phyloP scores from a whole-genome alignment of 495 filamentous ascomycete genomes.

The Neurospora sublineolata region DNA sequence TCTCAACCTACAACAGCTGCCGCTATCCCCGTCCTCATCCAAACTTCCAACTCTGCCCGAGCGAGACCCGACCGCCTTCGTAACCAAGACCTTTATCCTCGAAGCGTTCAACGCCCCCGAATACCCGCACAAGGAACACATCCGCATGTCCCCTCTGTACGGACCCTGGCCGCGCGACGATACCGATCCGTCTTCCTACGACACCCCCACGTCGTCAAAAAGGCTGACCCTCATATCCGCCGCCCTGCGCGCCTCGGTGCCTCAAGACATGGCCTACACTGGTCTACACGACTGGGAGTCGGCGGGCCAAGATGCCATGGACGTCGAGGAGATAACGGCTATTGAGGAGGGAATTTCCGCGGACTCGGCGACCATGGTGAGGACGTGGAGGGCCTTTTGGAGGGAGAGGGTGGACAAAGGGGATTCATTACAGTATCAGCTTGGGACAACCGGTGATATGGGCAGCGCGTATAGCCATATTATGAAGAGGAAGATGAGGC shows the following conservation, averaged over 20 bases:
- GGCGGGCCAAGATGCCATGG: conserved; percentile 15
- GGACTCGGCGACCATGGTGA: not conserved
- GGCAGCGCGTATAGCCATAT: not conserved
- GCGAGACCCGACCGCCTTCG: not conserved
- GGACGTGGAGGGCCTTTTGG: not conserved
- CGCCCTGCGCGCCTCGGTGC: conserved; percentile 24
- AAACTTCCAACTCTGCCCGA: not conserved
- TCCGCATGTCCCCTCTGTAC: conserved; percentile 28
- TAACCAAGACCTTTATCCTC: conserved; percentile 23
- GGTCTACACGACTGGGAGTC: conserved; percentile 39
- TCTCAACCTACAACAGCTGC: not conserved
- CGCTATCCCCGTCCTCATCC: not conserved
- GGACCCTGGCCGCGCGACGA: conserved; percentile 28
- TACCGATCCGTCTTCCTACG: not conserved
- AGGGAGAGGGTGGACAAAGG: not conserved
- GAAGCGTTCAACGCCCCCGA: conserved; percentile 22
- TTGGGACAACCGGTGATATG: not conserved
- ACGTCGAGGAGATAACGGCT: not conserved
- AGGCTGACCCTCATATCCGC: conserved; percentile 18
- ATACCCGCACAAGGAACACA: conserved; percentile 23
- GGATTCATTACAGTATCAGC: not conserved
- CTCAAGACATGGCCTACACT: conserved; percentile 21
- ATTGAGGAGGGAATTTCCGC: not conserved
- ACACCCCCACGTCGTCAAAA: not conserved
- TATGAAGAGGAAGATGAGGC: not conserved